These are phyloP conservation scores for Amphirosellinia nigrospora DNA, from an alignment of 495 filamentous ascomycete genomes.

Conservation along the genomic window DNA sequence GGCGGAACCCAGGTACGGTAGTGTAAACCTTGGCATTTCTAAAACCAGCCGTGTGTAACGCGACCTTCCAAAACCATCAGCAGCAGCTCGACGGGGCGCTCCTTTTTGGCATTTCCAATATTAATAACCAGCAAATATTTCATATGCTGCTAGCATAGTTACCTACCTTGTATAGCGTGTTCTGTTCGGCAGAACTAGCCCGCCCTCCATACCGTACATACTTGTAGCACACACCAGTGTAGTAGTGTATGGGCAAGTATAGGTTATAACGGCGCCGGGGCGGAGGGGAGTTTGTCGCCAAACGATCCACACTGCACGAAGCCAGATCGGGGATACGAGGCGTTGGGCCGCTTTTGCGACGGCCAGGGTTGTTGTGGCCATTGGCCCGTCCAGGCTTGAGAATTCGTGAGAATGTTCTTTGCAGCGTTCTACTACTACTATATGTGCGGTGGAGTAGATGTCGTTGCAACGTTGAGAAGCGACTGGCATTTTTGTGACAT, in stretches of 20 bases:
- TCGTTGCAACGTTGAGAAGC: constrained; percentile 7
- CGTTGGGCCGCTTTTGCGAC: constrained; percentile 14
- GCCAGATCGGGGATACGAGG: constrained; percentile 13
- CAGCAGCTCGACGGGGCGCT: neutral
- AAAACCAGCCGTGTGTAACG: neutral
- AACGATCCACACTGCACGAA: neutral
- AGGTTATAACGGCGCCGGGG: neutral
- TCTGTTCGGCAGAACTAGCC: too few species aligned
- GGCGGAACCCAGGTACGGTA: neutral
- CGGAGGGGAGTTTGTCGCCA: neutral
- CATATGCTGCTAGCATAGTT: too few species aligned
- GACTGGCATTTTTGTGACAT: neutral
- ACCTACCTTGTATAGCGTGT: too few species aligned
- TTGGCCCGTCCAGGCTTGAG: neutral
- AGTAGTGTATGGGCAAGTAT: neutral
- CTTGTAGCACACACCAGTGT: too few species aligned
- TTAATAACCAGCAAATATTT: too few species aligned
- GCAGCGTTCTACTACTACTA: constrained; percentile 18
- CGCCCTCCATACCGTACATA: neutral
- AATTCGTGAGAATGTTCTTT: constrained; percentile 24
- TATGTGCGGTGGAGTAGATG: neutral
- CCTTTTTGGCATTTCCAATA: neutral
- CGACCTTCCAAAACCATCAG: constrained; percentile 7
- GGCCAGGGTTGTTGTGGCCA: neutral
- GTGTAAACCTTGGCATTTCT: constrained; percentile 8